Evolutionary conservation across 2,329 filamentous ascomycete species (phyloP).

Genomic region (Talaromyces marneffei): DNA sequence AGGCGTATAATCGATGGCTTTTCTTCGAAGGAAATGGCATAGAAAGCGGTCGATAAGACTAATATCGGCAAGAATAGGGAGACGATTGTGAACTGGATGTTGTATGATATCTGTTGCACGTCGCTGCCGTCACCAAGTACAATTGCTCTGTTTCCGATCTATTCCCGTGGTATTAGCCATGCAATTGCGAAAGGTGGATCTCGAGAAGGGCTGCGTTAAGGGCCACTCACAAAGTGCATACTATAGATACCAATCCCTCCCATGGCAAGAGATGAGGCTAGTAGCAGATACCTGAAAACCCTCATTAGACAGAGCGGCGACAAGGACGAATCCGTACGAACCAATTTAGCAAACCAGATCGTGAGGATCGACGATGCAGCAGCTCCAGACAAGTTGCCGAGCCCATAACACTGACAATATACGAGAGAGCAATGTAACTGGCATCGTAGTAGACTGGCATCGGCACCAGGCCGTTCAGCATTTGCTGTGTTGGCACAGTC

Average conservation of each 20-base stretch:
- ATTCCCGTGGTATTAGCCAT: not conserved
- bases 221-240: constrained; percentile 80
- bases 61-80: constrained; percentile 76
- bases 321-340: constrained; percentile 33
- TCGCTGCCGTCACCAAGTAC: constrained; percentile 58
- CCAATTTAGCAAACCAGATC: constrained; percentile 64
- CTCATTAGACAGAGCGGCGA: not conserved
- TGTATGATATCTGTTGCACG: constrained; percentile 68
- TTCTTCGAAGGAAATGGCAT: constrained; percentile 58
- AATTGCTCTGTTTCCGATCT: constrained; percentile 48
- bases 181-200: not conserved
- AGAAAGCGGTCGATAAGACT: constrained; percentile 67
- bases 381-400: constrained; percentile 75
- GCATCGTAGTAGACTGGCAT: constrained; percentile 9
- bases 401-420: constrained; percentile 66
- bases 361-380: constrained; percentile 67
- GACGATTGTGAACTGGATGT: constrained; percentile 62
- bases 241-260: constrained; percentile 69
- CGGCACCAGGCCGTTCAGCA: constrained; percentile 9
- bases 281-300: constrained; percentile 51
- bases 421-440: constrained; percentile 63
- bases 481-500: constrained; percentile 7
- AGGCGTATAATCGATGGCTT: constrained; percentile 55
- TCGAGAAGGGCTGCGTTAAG: no score
- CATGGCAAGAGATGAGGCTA: constrained; percentile 63